Conservation (phyloP, 1,284 basidiomycete species). For the Ganoderma sinense region DNA sequence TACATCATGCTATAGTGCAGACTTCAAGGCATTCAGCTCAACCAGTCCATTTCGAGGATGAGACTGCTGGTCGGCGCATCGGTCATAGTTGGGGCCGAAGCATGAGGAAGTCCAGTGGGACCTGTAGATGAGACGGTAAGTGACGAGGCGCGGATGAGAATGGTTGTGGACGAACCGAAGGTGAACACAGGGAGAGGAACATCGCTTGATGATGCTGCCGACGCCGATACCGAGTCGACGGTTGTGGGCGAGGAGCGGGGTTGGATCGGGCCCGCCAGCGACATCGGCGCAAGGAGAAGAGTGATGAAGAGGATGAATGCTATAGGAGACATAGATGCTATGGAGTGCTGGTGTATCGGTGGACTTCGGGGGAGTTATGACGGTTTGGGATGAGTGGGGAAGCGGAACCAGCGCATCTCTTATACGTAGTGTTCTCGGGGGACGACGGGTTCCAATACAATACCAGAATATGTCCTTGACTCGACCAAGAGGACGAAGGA, state of each 20-base stretch:
- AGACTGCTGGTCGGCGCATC: too few species aligned
- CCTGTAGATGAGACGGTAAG: too few species aligned
- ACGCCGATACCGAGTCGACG: neutral
- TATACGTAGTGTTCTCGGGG: neutral
- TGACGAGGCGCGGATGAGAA: too few species aligned
- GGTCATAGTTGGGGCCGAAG: too few species aligned
- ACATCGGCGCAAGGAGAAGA: neutral
- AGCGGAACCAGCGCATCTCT: neutral
- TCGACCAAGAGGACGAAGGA: neutral
- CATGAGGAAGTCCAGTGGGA: too few species aligned
- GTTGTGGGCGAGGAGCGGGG: neutral
- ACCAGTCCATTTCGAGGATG: too few species aligned
- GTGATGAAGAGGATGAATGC: neutral
- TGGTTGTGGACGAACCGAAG: too few species aligned
- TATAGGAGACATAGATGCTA: neutral
- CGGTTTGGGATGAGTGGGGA: neutral
- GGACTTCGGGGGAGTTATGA: neutral
- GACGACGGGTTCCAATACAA: neutral
- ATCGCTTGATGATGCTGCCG: neutral
- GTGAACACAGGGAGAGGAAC: too few species aligned
- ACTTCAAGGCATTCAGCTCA: too few species aligned
- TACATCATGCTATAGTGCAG: too few species aligned
- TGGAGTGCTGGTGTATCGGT: neutral
- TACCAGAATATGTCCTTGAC: neutral
- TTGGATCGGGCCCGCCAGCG: neutral